A percentile compares a stretch with the other conserved stretches of the same genome.
Conservation (phyloP, 768 basidiomycete genomes). For the Trametes cinnabarina region DNA sequence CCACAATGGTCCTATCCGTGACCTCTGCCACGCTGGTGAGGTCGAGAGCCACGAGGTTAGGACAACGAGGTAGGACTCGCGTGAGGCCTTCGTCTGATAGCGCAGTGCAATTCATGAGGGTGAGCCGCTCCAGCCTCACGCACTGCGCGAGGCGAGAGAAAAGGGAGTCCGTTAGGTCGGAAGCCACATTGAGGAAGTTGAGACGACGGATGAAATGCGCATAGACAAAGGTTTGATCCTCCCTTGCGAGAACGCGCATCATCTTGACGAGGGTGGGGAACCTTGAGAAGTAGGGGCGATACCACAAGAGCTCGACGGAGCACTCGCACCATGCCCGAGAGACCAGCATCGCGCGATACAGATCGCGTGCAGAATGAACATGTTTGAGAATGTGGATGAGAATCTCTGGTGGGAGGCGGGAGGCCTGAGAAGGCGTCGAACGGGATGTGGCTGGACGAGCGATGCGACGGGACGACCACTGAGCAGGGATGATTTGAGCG, state of each 20-base stretch:
- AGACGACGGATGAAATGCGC: conserved; percentile 85
- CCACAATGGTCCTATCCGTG: conserved; percentile 68
- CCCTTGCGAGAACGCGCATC: conserved; percentile 62
- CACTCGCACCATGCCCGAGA: conserved; percentile 95
- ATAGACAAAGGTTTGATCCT: conserved; percentile 82
- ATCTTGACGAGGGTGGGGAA: conserved; percentile 73
- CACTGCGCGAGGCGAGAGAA: conserved; percentile 72
- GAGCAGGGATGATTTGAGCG: conserved; percentile 51
- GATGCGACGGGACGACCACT: conserved; percentile 36
- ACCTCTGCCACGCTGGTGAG: conserved; percentile 69
- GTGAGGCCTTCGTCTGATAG: conserved; percentile 64
- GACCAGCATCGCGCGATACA: conserved; percentile 74
- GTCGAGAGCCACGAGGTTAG: conserved; percentile 84
- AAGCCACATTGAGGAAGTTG: conserved; percentile 76
- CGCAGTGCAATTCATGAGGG: conserved; percentile 73
- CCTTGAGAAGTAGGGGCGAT: conserved; percentile 76
- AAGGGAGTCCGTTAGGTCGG: conserved; percentile 69
- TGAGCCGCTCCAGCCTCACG: conserved; percentile 82
- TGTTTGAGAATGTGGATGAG: conserved; percentile 90
- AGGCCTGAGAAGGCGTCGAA: conserved; percentile 43
- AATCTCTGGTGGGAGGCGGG: conserved; percentile 82
- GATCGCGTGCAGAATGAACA: conserved; percentile 69
- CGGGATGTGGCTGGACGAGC: conserved; percentile 20
- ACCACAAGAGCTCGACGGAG: conserved; percentile 93
- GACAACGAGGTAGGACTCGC: conserved; percentile 63